phyloP scores from a whole-genome alignment of 1,139 yeast genomes.

The Debaryomyces singareniensis region DNA sequence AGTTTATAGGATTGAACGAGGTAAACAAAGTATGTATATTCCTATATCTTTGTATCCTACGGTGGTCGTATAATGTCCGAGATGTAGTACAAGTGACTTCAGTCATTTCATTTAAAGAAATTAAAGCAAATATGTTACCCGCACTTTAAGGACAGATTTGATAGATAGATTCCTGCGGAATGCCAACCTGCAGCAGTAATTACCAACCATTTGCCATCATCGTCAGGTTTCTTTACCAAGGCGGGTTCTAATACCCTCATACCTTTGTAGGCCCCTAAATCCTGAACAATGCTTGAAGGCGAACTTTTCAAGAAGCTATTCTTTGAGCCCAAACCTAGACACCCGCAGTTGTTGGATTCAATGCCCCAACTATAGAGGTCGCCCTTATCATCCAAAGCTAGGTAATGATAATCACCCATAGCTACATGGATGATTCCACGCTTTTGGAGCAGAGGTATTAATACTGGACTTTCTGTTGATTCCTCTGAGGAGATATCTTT shows the following conservation, averaged over 20 bases:
- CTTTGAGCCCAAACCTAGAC: conserved; percentile 59
- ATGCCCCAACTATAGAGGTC: conserved; percentile 64
- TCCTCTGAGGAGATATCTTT: conserved; percentile 12
- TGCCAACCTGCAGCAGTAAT: conserved; percentile 83
- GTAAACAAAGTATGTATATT: no score
- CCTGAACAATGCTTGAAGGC: conserved; percentile 12
- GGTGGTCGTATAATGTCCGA: no score
- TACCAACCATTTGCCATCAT: conserved; percentile 39
- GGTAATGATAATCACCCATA: conserved; percentile 68
- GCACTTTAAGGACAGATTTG: conserved; percentile 5
- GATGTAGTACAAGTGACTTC: background rate
- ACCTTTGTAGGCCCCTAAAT: conserved; percentile 27
- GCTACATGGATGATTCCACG: conserved; percentile 49
- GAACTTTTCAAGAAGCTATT: conserved; percentile 12
- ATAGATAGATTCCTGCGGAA: conserved; percentile 47
- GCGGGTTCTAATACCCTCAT: conserved; percentile 31
- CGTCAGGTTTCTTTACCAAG: conserved; percentile 21
- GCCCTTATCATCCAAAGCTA: conserved; percentile 60
- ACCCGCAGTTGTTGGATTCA: conserved; percentile 60
- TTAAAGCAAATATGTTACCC: conserved; percentile 1
- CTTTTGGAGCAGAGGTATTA: conserved; percentile 43
- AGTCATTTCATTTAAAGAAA: background rate
- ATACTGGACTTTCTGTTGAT: conserved; percentile 15
- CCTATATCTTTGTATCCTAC: no score
- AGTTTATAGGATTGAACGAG: no score